Evolutionary conservation across 176 grass and related monocot genomes (phyloP).

Genomic region (Juncus inflexus): DNA sequence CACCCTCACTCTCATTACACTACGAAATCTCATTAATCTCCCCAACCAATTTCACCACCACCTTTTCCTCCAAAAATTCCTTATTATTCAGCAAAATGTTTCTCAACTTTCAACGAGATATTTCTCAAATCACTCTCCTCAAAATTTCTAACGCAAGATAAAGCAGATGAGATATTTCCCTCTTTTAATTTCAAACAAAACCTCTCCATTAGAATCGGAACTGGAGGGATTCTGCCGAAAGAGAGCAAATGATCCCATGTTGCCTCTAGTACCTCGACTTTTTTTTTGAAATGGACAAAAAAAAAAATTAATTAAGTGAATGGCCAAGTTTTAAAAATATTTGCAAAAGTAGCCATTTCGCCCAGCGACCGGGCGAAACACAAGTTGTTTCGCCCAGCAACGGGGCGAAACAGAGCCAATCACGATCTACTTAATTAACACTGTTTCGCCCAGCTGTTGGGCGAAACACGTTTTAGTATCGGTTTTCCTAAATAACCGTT

Average conservation of each 20-base stretch:
- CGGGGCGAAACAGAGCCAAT: too few relatives aligned
- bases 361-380: too few relatives aligned
- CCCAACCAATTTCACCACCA: constrained; percentile 35
- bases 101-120: constrained; percentile 54
- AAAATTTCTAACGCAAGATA: constrained; percentile 53
- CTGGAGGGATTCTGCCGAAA: constrained; percentile 45
- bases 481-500: too few relatives aligned
- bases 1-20: constrained; percentile 25
- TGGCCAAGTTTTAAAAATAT: too few relatives aligned
- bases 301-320: too few relatives aligned
- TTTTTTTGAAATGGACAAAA: too few relatives aligned
- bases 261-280: constrained; percentile 54
- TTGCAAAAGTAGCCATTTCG: too few relatives aligned
- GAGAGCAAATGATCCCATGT: constrained; percentile 56
- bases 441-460: too few relatives aligned
- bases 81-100: constrained; percentile 50
- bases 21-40: constrained; percentile 40
- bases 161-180: constrained; percentile 36
- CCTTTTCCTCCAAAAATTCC: constrained; percentile 38
- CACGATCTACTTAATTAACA: too few relatives aligned
- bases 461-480: too few relatives aligned
- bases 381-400: too few relatives aligned
- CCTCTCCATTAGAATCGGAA: constrained; percentile 80
- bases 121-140: constrained; percentile 49
- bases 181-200: constrained; percentile 79